Evolutionary conservation across 371 early-diverging fungal genomes (phyloP), one percentile per base, ranked within the genome.

Genomic region (Syncephalastrum monosporum): DNA sequence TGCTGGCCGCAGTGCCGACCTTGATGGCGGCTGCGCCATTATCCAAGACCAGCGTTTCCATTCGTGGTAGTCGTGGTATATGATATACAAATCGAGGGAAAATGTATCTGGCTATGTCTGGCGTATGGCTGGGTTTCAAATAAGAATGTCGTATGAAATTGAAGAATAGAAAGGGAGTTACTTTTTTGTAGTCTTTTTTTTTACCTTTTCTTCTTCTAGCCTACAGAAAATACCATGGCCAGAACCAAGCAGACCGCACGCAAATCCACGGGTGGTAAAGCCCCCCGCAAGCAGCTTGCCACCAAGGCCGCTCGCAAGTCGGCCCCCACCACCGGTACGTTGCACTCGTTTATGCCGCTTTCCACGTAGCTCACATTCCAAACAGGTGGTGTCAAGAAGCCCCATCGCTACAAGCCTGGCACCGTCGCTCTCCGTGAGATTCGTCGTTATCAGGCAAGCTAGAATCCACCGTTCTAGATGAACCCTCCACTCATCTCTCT

Each of bases 241-340:
- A 85, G 97, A 75, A 95, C 97, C 68, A 95, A 96, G 86, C 96
- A 97, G 81, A 97, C 98, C 63, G 98, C 98, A 68, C 93, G 97
- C 78, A 99, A 99, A 82, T 94, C 96, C 54, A 96, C 97, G 64
- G 98, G 98, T 72, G 98, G 99, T 73, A 99, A 99, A 75, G 93
- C 94, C 38, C 98, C 99, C 61, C 85, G 95, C 72, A 97, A 97
- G 85, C 96, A 96, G 80, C 82, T 98, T 55, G 96, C 96, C 67
- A 95, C 97, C 74, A 98, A 99, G 86, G 94, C 97, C 52, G 79
- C 79, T 33, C 81, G 81, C 65, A 78, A 78, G 61, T 69, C 69
- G 42, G 79, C 79, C 17, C 79, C 79, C 33, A 67, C 73, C 44
- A 72, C 79, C 52, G 79, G 60, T 60, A 60, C 23, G 45, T 50